Evolutionary conservation across 495 filamentous ascomycete genomes (phyloP).

Genomic region (Penicillium turbatum): DNA sequence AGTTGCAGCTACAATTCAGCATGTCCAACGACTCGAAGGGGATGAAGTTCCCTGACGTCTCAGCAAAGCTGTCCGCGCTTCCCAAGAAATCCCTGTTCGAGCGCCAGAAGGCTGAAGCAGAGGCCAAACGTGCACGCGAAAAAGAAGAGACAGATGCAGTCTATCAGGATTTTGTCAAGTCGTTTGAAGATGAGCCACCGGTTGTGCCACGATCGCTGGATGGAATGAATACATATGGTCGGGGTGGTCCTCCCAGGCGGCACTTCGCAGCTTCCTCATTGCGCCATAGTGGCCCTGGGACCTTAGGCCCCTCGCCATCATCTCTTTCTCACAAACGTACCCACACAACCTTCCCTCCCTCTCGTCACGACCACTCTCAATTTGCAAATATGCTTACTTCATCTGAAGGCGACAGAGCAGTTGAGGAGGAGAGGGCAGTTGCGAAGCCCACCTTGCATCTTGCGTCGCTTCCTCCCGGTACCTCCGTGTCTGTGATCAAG

Average conservation of each 20-base stretch:
- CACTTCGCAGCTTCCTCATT: constrained; percentile 51
- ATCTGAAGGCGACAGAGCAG: constrained; percentile 43
- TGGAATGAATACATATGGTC: constrained; percentile 29
- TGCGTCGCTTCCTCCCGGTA: constrained; percentile 55
- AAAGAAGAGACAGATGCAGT: constrained; percentile 87
- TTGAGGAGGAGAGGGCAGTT: constrained; percentile 63
- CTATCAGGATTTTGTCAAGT: constrained; percentile 86
- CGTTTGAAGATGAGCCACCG: constrained; percentile 70
- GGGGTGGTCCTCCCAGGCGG: constrained; percentile 44
- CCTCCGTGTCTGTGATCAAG: constrained; percentile 70
- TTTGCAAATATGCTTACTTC: constrained; percentile 7
- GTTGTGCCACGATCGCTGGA: constrained; percentile 21
- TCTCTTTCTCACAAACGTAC: constrained; percentile 49
- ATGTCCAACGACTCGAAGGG: constrained; percentile 46
- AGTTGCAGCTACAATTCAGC: constrained; percentile 18
- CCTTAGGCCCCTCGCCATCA: constrained; percentile 59
- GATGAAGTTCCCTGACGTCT: constrained; percentile 76
- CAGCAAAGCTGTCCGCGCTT: constrained; percentile 76
- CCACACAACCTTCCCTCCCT: constrained; percentile 43
- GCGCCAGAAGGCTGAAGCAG: constrained; percentile 85
- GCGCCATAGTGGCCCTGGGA: constrained; percentile 71
- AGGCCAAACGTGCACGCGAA: constrained; percentile 84
- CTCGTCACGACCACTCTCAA: constrained; percentile 26
- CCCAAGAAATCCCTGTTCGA: constrained; percentile 87
- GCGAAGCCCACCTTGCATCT: constrained; percentile 88